These are phyloP conservation scores for Hypoxylon lienhwacheense DNA, from an alignment of 495 filamentous ascomycete species.

Conservation along the genomic window DNA sequence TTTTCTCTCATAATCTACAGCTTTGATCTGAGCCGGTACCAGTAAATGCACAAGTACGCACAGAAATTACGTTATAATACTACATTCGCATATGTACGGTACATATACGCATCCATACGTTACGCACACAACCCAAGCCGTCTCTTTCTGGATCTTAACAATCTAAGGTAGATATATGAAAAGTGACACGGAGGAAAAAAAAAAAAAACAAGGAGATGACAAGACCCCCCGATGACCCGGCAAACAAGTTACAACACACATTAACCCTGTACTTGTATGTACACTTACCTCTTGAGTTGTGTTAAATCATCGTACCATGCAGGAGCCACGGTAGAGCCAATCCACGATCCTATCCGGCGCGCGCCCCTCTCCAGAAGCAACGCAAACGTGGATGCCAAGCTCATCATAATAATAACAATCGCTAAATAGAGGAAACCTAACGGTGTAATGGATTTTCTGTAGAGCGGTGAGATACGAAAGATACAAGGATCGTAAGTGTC, in stretches of 20 bases:
- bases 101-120: too few relatives aligned
- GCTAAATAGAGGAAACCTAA: background rate
- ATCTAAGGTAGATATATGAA: conserved; percentile 30
- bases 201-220: too few relatives aligned
- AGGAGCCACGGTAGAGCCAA: conserved; percentile 15
- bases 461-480: conserved; percentile 1
- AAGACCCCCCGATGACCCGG: conserved; percentile 24
- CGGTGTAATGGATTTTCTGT: too few relatives aligned
- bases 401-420: conserved; percentile 12
- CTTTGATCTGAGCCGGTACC: conserved; percentile 20
- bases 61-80: conserved; percentile 25
- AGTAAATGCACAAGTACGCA: conserved; percentile 5
- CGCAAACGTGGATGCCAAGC: conserved; percentile 21
- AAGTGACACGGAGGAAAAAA: conserved; percentile 18
- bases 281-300: background rate
- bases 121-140: conserved; percentile 6
- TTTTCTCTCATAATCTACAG: conserved; percentile 13
- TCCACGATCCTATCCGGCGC: conserved; percentile 7
- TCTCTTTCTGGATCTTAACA: conserved; percentile 23
- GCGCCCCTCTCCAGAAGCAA: conserved; percentile 5
- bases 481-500: background rate
- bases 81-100: conserved; percentile 32
- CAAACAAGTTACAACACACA: too few relatives aligned
- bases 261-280: too few relatives aligned
- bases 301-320: conserved; percentile 8